Percentiles rank a stretch among this genome's conserved stretches.
phyloP scores from a whole-genome alignment of 441 rosid genomes.

The Gossypium davidsonii region DNA sequence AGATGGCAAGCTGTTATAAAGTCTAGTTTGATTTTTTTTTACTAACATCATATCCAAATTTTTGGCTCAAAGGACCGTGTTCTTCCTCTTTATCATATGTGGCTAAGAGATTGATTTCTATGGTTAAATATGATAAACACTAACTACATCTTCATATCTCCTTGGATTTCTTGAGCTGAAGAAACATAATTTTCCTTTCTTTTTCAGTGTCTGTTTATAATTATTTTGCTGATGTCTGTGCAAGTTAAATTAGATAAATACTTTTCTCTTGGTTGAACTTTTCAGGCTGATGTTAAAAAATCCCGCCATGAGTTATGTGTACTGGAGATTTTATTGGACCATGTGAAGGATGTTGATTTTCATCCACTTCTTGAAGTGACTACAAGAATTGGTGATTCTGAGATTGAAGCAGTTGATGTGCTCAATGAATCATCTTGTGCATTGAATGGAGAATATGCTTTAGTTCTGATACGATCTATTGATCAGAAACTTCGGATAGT shows the following conservation, averaged over 20 bases:
- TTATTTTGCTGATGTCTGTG: constrained; percentile 4
- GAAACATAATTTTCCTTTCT: background rate
- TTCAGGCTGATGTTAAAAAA: constrained; percentile 56
- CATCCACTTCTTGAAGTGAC: constrained; percentile 64
- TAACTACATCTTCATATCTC: background rate
- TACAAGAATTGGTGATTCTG: constrained; percentile 45
- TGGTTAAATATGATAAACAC: background rate
- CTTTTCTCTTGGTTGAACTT: constrained; percentile 1
- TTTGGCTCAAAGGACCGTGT: background rate
- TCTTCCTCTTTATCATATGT: background rate
- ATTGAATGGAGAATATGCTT: constrained; percentile 49
- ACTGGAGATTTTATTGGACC: constrained; percentile 53
- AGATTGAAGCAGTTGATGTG: constrained; percentile 65
- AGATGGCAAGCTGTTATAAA: background rate
- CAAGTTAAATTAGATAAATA: constrained; percentile 6
- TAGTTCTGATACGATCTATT: constrained; percentile 54
- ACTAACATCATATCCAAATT: background rate
- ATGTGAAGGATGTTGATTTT: constrained; percentile 53
- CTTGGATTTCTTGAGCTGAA: background rate
- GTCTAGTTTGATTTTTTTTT: background rate
- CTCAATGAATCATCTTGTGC: constrained; percentile 46
- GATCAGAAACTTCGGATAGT: constrained; percentile 52
- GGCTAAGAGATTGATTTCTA: background rate
- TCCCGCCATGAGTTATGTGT: constrained; percentile 39
- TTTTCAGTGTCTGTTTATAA: background rate